Percentiles rank a stretch among this genome's conserved stretches.
Evolutionary conservation across 805 yeast species (phyloP).

Genomic region (Saccharomycopsis fodiens): DNA sequence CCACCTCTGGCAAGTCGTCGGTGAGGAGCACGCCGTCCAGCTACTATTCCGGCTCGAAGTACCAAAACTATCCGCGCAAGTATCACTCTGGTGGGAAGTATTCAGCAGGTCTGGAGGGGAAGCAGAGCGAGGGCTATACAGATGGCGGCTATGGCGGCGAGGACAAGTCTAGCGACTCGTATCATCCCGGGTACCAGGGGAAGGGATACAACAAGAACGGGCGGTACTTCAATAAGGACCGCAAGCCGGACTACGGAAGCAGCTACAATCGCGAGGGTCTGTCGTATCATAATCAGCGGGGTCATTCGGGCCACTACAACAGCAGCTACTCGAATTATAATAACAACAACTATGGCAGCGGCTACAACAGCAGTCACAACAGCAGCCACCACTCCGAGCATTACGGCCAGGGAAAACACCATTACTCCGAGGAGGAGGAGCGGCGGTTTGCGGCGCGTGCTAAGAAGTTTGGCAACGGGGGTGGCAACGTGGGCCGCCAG

Average conservation of each 20-base stretch:
- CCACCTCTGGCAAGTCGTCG: constrained; percentile 7
- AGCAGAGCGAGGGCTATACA: neutral
- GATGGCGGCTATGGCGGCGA: neutral
- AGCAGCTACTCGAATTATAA: neutral
- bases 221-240: constrained; percentile 8
- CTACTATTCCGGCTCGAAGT: constrained; percentile 6
- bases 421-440: neutral
- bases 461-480: neutral
- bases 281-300: neutral
- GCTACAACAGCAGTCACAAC: constrained; percentile 3
- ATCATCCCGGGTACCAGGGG: constrained; percentile 6
- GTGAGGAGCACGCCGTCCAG: constrained; percentile 5
- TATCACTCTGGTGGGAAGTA: constrained; percentile 6
- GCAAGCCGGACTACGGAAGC: constrained; percentile 7
- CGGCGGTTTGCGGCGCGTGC: neutral
- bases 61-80: constrained; percentile 7
- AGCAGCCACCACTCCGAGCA: neutral
- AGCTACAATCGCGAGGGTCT: neutral
- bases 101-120: neutral
- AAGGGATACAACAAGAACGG: constrained; percentile 7
- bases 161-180: constrained; percentile 8
- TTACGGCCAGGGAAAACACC: neutral
- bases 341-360: neutral
- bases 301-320: neutral
- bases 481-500: no score